Base-by-base conservation (phyloP, 2,329 filamentous ascomycete species). In the Rutstroemia sp. region DNA sequence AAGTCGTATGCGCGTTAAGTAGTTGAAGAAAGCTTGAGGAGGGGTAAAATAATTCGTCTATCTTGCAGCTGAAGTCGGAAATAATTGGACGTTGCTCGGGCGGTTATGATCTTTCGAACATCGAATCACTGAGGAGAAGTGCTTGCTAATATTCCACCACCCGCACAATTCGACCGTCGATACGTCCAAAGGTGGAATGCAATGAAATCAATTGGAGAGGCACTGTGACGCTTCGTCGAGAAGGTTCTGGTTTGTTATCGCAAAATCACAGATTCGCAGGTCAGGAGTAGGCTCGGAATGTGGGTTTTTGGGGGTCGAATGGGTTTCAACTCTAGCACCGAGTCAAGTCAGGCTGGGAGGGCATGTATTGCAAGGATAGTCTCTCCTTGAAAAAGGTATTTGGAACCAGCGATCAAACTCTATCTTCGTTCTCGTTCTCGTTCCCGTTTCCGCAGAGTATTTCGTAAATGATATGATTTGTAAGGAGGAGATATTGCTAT, bases 71-170 rank as follows among this genome's bases (percentile, higher is more conserved):
- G 23, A 48, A 54, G 52, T 51, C 21, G 40, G 36, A 27, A 51
- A 34, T 48, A 55, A 55, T 55, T 48, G 44, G 36, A 19, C 30
- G 48, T 12, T 47, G 23, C 44, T 56, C 39, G 54, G 54, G 54
- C 48, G 54, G 54, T 56, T 52, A 56, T 46, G 40, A 36, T 42
- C 48, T 51, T 21, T 52, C 30, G 48, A 52, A 56, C 48, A 51
- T 56, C 34, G 48, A 56, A 36, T 56, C 34, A 39, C 30, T 19
- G 16, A 44, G 16, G 40, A 19, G 21, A 44, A 44, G 40, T 21
- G 2, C 17, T 44, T 44, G 40, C n/a, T 12, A 21, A 44, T 44
- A 19, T 19, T 44, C 17, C 40, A 44, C 40, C 40, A 44, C 21
- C 30, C 30, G 30, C 30, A 34, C 40, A 44, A 44, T 44, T 44